These are phyloP conservation scores for Liriodendron chinense DNA, from an alignment of 164 flowering plant species.

Conservation along the genomic window DNA sequence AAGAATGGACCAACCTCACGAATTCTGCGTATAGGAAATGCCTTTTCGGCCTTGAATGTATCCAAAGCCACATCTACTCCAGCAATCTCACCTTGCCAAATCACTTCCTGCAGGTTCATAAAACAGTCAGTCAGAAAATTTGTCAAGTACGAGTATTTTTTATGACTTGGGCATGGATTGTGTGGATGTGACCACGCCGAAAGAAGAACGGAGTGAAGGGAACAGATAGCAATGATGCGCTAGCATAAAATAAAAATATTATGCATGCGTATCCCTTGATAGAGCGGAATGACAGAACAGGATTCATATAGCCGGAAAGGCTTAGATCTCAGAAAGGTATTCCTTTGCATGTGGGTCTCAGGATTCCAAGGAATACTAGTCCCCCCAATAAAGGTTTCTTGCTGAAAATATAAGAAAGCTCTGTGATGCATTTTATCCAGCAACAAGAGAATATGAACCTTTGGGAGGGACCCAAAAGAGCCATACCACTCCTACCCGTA, in stretches of 20 bases:
- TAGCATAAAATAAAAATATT: not conserved
- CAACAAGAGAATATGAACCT: slow-evolving; percentile 1
- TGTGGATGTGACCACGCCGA: not conserved
- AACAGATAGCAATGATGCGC: not conserved
- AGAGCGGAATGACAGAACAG: too few species aligned
- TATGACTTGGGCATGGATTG: not conserved
- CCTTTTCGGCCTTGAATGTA: slow-evolving; percentile 75
- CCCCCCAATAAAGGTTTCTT: too few species aligned
- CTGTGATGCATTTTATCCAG: not conserved
- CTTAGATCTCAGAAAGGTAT: not conserved
- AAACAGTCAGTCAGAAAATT: not conserved
- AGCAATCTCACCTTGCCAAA: slow-evolving; percentile 89
- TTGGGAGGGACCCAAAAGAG: slow-evolving; percentile 5
- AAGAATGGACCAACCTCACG: slow-evolving; percentile 38
- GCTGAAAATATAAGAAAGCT: not conserved
- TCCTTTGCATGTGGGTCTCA: not conserved
- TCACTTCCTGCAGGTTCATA: slow-evolving; percentile 51
- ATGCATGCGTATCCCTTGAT: too few species aligned
- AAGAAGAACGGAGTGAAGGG: not conserved
- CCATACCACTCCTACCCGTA: not conserved
- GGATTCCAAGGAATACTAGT: too few species aligned
- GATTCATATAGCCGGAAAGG: too few species aligned
- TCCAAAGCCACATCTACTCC: slow-evolving; percentile 79
- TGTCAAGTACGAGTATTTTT: not conserved
- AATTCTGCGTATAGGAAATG: slow-evolving; percentile 63